These are phyloP conservation scores for Hippophae tibetana DNA, from an alignment of 306 rosid genomes.

Conservation along the genomic window DNA sequence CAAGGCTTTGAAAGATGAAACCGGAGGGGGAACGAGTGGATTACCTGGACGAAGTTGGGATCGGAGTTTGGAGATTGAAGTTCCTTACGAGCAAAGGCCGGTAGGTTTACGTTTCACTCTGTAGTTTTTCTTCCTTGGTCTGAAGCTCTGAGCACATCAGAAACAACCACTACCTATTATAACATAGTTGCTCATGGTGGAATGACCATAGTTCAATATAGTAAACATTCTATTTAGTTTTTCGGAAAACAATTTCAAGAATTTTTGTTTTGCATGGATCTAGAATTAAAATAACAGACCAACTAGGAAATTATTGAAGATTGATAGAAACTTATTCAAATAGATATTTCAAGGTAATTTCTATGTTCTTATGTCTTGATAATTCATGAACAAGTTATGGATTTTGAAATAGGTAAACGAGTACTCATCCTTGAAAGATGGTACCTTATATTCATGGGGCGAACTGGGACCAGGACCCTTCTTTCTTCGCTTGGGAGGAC, in stretches of 20 bases:
- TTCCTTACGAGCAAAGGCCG: slow-evolving; percentile 94
- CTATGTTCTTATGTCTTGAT: slow-evolving; percentile 6
- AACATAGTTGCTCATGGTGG: too few relatives aligned
- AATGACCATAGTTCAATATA: too few relatives aligned
- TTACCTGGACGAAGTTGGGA: slow-evolving; percentile 79
- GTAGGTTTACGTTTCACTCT: slow-evolving; percentile 25
- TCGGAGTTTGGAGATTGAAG: slow-evolving; percentile 77
- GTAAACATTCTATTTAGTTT: too few relatives aligned
- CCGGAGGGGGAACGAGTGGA: slow-evolving; percentile 56
- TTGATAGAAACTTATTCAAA: slow-evolving; percentile 1
- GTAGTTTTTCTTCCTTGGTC: not conserved
- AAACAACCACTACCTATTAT: too few relatives aligned
- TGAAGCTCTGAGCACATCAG: not conserved
- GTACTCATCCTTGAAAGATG: slow-evolving; percentile 78
- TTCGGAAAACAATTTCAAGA: too few relatives aligned
- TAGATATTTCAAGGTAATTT: slow-evolving; percentile 5
- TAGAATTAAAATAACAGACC: too few relatives aligned
- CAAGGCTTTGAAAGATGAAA: slow-evolving; percentile 65
- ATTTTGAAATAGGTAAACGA: slow-evolving; percentile 66
- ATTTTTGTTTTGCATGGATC: too few relatives aligned
- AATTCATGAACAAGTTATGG: not conserved
- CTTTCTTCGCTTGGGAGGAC: slow-evolving; percentile 90
- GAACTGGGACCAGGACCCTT: slow-evolving; percentile 79
- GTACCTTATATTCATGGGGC: slow-evolving; percentile 78
- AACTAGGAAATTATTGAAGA: not conserved